phyloP scores from a whole-genome alignment of 352 stramenopile genomes.

The Blastocystis sp. region DNA sequence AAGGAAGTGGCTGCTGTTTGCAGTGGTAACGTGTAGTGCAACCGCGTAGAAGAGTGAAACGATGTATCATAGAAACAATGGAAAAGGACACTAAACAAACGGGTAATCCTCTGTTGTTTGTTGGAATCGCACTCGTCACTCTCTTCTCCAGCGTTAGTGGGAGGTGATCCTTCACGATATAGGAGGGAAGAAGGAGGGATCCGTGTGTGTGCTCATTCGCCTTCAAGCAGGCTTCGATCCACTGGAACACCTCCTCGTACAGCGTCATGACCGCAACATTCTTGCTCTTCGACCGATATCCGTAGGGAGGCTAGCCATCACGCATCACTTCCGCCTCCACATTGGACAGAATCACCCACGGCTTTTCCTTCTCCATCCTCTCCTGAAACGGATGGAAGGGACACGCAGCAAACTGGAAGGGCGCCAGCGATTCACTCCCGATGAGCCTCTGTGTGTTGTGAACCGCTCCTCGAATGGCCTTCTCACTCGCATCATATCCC shows the following conservation, averaged over 20 bases:
- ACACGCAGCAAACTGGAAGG: neutral
- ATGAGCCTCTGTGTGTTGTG: neutral
- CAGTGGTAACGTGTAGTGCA: neutral
- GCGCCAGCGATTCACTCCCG: too few relatives aligned
- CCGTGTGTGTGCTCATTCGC: neutral
- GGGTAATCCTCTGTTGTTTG: conserved; percentile 8
- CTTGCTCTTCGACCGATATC: conserved; percentile 33
- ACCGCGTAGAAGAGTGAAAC: neutral
- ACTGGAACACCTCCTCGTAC: conserved; percentile 24
- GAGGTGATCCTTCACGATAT: conserved; percentile 39
- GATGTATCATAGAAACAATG: conserved; percentile 9
- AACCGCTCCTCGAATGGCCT: neutral
- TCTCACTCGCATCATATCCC: conserved; percentile 13
- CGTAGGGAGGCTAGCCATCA: conserved; percentile 38
- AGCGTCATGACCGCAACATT: conserved; percentile 29
- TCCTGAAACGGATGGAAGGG: neutral
- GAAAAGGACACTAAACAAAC: conserved; percentile 35
- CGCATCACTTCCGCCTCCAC: neutral
- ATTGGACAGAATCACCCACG: conserved; percentile 36
- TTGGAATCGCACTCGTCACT: neutral
- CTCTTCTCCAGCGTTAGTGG: neutral
- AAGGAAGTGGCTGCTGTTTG: neutral
- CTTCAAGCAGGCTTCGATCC: neutral
- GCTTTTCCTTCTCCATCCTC: neutral
- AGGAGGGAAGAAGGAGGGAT: conserved; percentile 23